Evolutionary conservation across 208 protist species (phyloP).

Genomic region (Acanthamoeba triangularis): DNA sequence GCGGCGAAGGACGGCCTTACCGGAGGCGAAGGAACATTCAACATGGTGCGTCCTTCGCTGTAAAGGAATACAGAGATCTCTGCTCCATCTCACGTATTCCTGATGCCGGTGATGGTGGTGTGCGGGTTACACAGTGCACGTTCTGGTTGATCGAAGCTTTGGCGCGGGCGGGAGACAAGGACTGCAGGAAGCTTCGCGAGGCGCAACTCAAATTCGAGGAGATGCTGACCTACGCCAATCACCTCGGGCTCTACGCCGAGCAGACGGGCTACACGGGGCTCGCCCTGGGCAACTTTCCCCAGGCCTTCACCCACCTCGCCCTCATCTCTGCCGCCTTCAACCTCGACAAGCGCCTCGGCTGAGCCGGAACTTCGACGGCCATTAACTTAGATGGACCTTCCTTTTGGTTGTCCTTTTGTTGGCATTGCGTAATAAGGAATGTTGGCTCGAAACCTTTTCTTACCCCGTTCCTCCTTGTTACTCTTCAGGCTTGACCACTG

Average conservation of each 20-base stretch:
- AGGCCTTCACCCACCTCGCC: conserved; percentile 88
- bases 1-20: conserved; percentile 76
- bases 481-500: too few relatives aligned
- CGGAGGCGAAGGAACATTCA: conserved; percentile 87
- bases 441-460: too few relatives aligned
- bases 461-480: background rate
- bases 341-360: conserved; percentile 78
- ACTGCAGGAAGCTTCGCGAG: conserved; percentile 75
- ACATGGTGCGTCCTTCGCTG: conserved; percentile 79
- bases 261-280: conserved; percentile 72
- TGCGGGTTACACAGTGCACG: conserved; percentile 69
- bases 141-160: conserved; percentile 88
- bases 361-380: background rate
- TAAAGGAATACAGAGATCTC: too few relatives aligned
- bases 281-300: conserved; percentile 86
- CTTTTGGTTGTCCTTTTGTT: background rate
- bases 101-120: too few relatives aligned
- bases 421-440: too few relatives aligned
- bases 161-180: conserved; percentile 67
- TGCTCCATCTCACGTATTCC: too few relatives aligned
- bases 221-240: conserved; percentile 89
- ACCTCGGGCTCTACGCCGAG: conserved; percentile 84
- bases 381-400: background rate
- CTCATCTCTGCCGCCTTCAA: conserved; percentile 87
- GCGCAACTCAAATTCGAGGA: conserved; percentile 88